Percentiles rank a stretch among this genome's conserved stretches.
Conservation (phyloP, 805 yeast species). For the Cyberlindnera xylosilytica region DNA sequence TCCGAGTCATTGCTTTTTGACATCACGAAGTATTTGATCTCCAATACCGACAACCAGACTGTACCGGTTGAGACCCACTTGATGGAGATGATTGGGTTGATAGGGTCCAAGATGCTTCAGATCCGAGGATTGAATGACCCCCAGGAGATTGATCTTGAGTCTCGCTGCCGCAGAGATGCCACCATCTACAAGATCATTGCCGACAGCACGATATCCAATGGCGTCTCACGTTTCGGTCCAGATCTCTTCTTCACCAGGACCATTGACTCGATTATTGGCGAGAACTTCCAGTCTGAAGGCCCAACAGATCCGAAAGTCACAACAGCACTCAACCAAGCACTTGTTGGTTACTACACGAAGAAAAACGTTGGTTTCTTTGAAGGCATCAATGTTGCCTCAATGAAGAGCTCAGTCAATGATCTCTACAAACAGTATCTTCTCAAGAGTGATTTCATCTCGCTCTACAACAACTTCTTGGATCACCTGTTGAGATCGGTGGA, state of each 20-base stretch:
- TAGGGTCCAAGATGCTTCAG: slow-evolving; percentile 49
- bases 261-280: slow-evolving; percentile 14
- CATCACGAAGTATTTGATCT: slow-evolving; percentile 41
- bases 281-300: slow-evolving; percentile 1
- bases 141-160: neutral
- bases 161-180: neutral
- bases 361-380: neutral
- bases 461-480: slow-evolving; percentile 52
- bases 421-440: slow-evolving; percentile 7
- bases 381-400: neutral
- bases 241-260: slow-evolving; percentile 22
- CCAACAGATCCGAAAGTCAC: slow-evolving; percentile 2
- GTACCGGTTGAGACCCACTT: slow-evolving; percentile 46
- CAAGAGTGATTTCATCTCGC: slow-evolving; percentile 17
- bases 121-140: slow-evolving; percentile 28
- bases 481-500: slow-evolving; percentile 47
- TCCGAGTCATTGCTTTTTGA: slow-evolving; percentile 48
- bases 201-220: no score
- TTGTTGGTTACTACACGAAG: slow-evolving; percentile 3
- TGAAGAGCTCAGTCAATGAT: no score
- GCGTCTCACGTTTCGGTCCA: neutral
- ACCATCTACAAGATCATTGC: neutral
- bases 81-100: slow-evolving; percentile 58
- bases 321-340: slow-evolving; percentile 1
- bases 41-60: slow-evolving; percentile 34